Evolutionary conservation across 148 eudicot species (phyloP), one percentile per base, ranked within the genome.

Genomic region (Heliamphora exappendiculata): DNA sequence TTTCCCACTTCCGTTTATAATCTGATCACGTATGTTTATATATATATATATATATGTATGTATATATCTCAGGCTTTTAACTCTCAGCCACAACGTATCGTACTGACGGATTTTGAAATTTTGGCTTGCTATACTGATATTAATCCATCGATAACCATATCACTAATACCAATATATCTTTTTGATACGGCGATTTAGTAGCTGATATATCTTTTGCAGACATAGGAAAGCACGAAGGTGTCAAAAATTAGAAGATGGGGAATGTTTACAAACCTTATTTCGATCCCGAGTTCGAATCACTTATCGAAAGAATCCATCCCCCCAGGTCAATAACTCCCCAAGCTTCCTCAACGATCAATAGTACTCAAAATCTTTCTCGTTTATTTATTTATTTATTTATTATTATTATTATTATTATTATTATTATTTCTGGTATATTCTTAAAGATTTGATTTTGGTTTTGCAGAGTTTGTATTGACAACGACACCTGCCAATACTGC

Each of bases 391-490:
- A 6, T 31, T 36, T 9, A 29, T 26, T 44, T 55, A 8, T 8
- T 7, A 37, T n/a, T n/a, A n/a, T n/a, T n/a, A n/a, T n/a, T n/a
- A n/a, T n/a, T n/a, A n/a, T n/a, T n/a, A n/a, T n/a, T n/a, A n/a
- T n/a, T n/a, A n/a, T n/a, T n/a, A n/a, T n/a, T n/a, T n/a, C n/a
- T n/a, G n/a, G 26, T 57, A 14, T 16, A 1, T 51, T 42, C 34
- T 34, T 51, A 4, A 2, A 6, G 11, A 58, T 45, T 63, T 7
- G 17, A 34, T 72, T 33, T 2, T n/a, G 53, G 64, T 57, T 71
- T 81, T 91, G 81, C 80, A 94, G 98, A 83, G 97, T 91, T 77
- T 86, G 83, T 77, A 79, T 94, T 67, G 98, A 94, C 74, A 94
- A 94, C 78, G 89, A 89, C 5, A 62, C 88, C 55, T 81, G 81